phyloP scores from a whole-genome alignment of 495 filamentous ascomycete species.

The Penicillium paradoxum region DNA sequence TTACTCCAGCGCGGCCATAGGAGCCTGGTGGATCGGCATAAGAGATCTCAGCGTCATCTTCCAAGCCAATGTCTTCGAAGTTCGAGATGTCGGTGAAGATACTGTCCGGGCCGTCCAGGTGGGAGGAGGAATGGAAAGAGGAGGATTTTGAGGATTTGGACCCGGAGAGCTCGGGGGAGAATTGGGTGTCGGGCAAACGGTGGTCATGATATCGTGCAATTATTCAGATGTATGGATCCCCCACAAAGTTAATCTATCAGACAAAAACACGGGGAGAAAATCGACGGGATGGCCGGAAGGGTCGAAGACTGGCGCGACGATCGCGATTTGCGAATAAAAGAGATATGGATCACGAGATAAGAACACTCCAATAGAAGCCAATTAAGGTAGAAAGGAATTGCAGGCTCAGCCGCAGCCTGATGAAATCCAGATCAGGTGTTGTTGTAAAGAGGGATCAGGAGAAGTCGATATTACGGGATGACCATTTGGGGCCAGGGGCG shows the following conservation, averaged over 20 bases:
- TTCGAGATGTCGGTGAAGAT: slow-evolving; percentile 66
- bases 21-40: slow-evolving; percentile 26
- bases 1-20: slow-evolving; percentile 25
- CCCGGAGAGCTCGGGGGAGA: slow-evolving; percentile 80
- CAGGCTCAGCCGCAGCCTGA: slow-evolving; percentile 30
- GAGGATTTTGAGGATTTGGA: slow-evolving; percentile 89
- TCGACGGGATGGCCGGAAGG: slow-evolving; percentile 17
- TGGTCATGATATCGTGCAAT: slow-evolving; percentile 54
- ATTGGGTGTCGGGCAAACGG: slow-evolving; percentile 55
- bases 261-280: slow-evolving; percentile 8
- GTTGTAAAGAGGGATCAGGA: slow-evolving; percentile 21
- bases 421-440: slow-evolving; percentile 30
- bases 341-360: slow-evolving; percentile 5
- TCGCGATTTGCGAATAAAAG: slow-evolving; percentile 3
- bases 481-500: slow-evolving; percentile 18
- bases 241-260: slow-evolving; percentile 6
- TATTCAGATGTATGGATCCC: slow-evolving; percentile 10
- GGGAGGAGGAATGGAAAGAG: slow-evolving; percentile 76
- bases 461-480: slow-evolving; percentile 16
- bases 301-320: slow-evolving; percentile 20
- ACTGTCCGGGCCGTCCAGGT: slow-evolving; percentile 58
- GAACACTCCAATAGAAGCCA: slow-evolving; percentile 11
- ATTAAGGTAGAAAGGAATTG: slow-evolving; percentile 24
- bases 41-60: slow-evolving; percentile 53
- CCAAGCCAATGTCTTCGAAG: slow-evolving; percentile 91